Evolutionary conservation across 345 rosid species (phyloP).

Genomic region (Citropsis articulata): DNA sequence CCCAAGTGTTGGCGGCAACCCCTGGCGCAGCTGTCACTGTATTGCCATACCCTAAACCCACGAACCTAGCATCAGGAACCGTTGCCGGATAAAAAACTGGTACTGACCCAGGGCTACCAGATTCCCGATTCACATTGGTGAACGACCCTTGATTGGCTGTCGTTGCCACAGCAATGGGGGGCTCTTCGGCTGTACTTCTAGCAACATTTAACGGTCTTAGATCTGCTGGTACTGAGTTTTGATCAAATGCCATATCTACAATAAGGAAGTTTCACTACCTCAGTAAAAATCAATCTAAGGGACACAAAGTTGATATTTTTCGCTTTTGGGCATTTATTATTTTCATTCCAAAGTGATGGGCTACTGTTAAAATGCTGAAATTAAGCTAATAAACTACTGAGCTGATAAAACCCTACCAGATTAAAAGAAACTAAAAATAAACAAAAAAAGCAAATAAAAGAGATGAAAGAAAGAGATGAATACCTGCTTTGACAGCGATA

Average conservation of each 20-base stretch:
- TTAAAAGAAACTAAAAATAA: background rate
- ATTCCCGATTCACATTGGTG: conserved; percentile 25
- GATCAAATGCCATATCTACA: conserved; percentile 62
- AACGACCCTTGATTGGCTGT: conserved; percentile 29
- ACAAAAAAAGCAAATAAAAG: background rate
- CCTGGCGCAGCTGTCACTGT: conserved; percentile 26
- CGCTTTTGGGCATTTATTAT: conserved; percentile 10
- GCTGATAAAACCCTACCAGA: background rate
- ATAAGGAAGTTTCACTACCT: conserved; percentile 7
- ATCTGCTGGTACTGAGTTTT: conserved; percentile 42
- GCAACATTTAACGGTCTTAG: conserved; percentile 44
- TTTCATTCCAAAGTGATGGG: background rate
- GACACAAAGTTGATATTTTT: conserved; percentile 25
- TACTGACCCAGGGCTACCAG: conserved; percentile 32
- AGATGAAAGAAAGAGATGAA: background rate
- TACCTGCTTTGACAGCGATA: conserved; percentile 25
- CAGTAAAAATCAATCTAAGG: conserved; percentile 4
- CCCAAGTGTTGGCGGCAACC: conserved; percentile 29
- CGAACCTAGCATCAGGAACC: conserved; percentile 40
- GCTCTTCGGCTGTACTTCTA: conserved; percentile 40
- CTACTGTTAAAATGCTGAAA: background rate
- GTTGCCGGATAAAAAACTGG: conserved; percentile 46
- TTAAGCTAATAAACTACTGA: background rate
- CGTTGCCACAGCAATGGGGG: conserved; percentile 38
- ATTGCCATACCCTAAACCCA: conserved; percentile 45